Base-by-base conservation (phyloP, 805 yeast species). In the Starmerella ratchasimensis region DNA sequence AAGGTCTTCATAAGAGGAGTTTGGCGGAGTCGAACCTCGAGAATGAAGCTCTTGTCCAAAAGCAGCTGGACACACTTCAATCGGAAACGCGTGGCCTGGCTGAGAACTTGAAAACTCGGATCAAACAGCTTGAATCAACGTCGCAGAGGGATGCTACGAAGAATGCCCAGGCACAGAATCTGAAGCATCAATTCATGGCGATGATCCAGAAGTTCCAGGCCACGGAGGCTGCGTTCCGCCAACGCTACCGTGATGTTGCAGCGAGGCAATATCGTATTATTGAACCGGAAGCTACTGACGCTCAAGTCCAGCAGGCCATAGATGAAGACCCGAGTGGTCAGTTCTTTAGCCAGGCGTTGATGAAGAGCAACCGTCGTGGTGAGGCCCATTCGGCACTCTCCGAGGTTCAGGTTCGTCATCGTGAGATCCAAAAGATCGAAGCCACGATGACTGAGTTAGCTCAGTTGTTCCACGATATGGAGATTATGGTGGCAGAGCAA, bases 351-450 rank as follows among this genome's bases (percentile, higher is more conserved):
- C 94, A 84, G 62, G 96, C 96, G 14, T 44, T 59, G 37, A 42
- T 57, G 55, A 55, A 49, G 48, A 52, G 58, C 23, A 58, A 59
- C 49, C 55, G 62, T 41, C 54, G 61, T 22, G 63, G 63, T 39
- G 95, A 90, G 63, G 96, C 97, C 30, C 74, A 90, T 59, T 75
- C 95, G 24, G 97, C 93, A 2, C 70, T 90, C 51, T 81, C 83
- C 53, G 97, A 90, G 64, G 97, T 90, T 40, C 95, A 88, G 64
- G 76, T 80, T 36, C 77, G 98, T 64, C 97, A 90, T 65, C 77
- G 80, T 58, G 97, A 90, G 64, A 74, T 90, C 55, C 80, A 82
- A 64, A 81, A 83, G 66, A 78, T 90, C 61, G 97, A 88, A 63
- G 76, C 82, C 63, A 79, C 94, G 42, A 84, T 90, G 80, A 83